phyloP scores from a whole-genome alignment of 108 stramenopile species.

The Conticribra guillardii region DNA sequence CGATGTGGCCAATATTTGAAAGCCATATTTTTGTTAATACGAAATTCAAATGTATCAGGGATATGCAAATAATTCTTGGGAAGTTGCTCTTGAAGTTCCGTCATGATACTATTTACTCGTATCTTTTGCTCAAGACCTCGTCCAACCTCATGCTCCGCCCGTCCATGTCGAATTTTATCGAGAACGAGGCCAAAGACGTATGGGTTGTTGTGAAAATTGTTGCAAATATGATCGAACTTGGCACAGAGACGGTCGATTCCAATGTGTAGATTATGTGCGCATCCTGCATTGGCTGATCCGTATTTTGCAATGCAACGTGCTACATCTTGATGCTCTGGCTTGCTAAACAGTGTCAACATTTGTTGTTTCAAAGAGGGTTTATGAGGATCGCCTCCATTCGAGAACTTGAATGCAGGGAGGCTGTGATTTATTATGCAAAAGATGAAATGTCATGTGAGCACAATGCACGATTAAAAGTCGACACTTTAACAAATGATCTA shows the following conservation, averaged over 20 bases:
- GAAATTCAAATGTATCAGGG: constrained; percentile 39
- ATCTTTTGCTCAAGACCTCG: background rate
- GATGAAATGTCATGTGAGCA: background rate
- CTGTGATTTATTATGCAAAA: background rate
- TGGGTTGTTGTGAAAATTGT: constrained; percentile 4
- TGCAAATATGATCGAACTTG: constrained; percentile 39
- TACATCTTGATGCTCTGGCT: constrained; percentile 14
- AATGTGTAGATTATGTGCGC: constrained; percentile 16
- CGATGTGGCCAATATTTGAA: constrained; percentile 51
- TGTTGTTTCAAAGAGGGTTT: constrained; percentile 15
- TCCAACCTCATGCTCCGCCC: constrained; percentile 27
- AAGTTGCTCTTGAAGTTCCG: constrained; percentile 18
- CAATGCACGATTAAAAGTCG: background rate
- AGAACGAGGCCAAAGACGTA: constrained; percentile 46
- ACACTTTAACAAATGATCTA: background rate
- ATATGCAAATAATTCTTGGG: constrained; percentile 58
- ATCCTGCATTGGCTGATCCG: background rate
- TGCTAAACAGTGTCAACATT: constrained; percentile 25
- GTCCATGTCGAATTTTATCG: constrained; percentile 17
- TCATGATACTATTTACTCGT: background rate
- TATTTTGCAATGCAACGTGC: constrained; percentile 30
- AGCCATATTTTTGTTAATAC: constrained; percentile 21
- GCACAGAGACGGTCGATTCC: constrained; percentile 52
- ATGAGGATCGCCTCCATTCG: constrained; percentile 1
- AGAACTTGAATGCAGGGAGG: constrained; percentile 47